Evolutionary conservation across 345 rosid genomes (phyloP).

Genomic region (Salix exigua): DNA sequence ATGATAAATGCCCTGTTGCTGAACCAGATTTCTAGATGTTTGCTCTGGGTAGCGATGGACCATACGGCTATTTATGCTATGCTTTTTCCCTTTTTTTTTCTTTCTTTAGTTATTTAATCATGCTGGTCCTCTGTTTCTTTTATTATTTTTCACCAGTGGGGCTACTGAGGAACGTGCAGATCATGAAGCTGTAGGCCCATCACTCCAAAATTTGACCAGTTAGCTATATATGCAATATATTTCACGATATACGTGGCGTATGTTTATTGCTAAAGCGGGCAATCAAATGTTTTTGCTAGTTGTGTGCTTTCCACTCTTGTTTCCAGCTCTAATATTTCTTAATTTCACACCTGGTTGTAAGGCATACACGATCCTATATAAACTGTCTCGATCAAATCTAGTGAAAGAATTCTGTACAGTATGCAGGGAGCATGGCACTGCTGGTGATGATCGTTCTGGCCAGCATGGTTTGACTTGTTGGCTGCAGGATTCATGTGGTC

Average conservation of each 20-base stretch:
- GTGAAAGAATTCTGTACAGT: background rate
- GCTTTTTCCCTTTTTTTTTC: constrained; percentile 1
- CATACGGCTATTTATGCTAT: constrained; percentile 11
- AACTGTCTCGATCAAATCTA: background rate
- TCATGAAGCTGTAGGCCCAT: constrained; percentile 52
- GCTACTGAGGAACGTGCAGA: constrained; percentile 46
- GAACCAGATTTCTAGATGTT: constrained; percentile 28
- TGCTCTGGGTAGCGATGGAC: constrained; percentile 11
- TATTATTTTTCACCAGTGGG: constrained; percentile 32
- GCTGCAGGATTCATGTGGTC: background rate
- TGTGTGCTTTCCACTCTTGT: background rate
- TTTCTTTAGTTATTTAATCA: constrained; percentile 28
- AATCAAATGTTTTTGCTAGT: background rate
- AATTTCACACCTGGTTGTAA: background rate
- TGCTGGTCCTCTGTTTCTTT: constrained; percentile 17
- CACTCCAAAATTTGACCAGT: constrained; percentile 6
- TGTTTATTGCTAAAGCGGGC: background rate
- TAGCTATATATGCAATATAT: background rate
- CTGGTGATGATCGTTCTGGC: background rate
- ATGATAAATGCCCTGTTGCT: constrained; percentile 13
- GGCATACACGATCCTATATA: background rate
- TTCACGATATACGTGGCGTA: background rate
- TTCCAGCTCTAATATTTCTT: background rate
- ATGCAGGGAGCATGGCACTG: background rate
- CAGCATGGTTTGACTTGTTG: too few species aligned